Conservation (phyloP, 2,329 filamentous ascomycete genomes). For the Botrytis byssoidea region DNA sequence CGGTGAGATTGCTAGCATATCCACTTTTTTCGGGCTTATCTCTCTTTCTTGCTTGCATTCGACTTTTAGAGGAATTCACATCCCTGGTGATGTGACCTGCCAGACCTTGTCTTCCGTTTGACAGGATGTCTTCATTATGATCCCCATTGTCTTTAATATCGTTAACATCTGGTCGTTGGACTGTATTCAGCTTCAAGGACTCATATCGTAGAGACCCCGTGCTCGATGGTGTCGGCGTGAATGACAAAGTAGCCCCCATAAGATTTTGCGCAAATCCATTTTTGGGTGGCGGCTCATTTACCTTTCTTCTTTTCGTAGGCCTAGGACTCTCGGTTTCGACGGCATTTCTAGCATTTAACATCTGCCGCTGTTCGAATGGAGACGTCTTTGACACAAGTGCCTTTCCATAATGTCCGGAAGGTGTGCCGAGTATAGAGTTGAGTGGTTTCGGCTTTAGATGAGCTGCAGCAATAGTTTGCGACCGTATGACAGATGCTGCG, state of each 20-base stretch:
- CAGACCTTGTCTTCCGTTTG: neutral
- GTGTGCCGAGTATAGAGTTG: constrained; percentile 59
- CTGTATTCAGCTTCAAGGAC: constrained; percentile 25
- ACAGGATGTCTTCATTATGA: neutral
- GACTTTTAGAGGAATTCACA: neutral
- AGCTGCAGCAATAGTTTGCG: constrained; percentile 39
- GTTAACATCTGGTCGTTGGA: constrained; percentile 22
- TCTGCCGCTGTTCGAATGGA: constrained; percentile 61
- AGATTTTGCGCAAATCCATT: constrained; percentile 52
- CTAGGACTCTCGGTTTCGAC: constrained; percentile 34
- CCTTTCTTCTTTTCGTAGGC: constrained; percentile 45
- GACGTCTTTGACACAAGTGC: constrained; percentile 57
- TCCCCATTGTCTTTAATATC: constrained; percentile 24
- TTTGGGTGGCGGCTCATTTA: constrained; percentile 44
- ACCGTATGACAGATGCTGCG: constrained; percentile 25
- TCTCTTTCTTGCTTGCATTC: constrained; percentile 23
- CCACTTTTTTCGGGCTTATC: constrained; percentile 27
- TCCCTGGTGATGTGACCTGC: neutral
- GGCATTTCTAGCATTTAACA: constrained; percentile 27
- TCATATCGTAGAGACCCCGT: constrained; percentile 33
- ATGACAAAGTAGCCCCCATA: constrained; percentile 48
- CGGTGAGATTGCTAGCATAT: constrained; percentile 37
- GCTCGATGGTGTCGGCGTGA: constrained; percentile 37
- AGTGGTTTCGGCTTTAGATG: constrained; percentile 57
- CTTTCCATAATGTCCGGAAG: constrained; percentile 62